Evolutionary conservation across 352 stramenopile genomes (phyloP), one percentile per base, ranked within the genome.

Genomic region (Globisporangium sylvaticum): DNA sequence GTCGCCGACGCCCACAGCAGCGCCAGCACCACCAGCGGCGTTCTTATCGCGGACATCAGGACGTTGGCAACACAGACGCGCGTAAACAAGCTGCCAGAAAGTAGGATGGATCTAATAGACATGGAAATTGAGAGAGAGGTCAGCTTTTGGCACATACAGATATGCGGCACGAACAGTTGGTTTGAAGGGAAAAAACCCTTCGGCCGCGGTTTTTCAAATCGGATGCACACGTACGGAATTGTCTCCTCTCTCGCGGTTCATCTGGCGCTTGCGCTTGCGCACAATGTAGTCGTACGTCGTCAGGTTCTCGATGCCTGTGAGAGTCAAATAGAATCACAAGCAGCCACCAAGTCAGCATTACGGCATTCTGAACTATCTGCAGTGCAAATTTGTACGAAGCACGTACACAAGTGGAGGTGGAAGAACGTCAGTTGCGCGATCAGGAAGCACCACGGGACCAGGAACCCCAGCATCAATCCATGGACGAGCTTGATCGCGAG

Each of bases 211-310:
- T 71, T 48, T n/a, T 77, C 65, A 77, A 25, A 88, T 69, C 58
- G 79, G 80, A 62, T 91, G 68, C 22, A 91, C 84, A 93, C 84
- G 83, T 90, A 93, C 84, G 60, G 37, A 68, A 60, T 83, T 84
- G 57, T 88, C 75, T 20, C 63, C 63, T 39, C 81, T 79, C 31
- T 90, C 71, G 58, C 79, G 84, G 20, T 80, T 78, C 66, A 85
- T 81, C 67, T 89, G 84, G 62, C 78, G 83, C 73, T 92, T 94
- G 62, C 86, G 84, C 61, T 94, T 83, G 25, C 75, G 86, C 25
- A 95, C 87, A 73, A 95, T 95, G 73, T 92, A 95, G 69, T 95
- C 88, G 65, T 95, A 95, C 0, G 88, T 95, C 14, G 88, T 95
- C 56, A 91, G 86, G 62, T 91, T 80, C 31, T 95, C 84, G 62